Base-by-base conservation (phyloP, 1,139 yeast species). In the Diutina sp. region DNA sequence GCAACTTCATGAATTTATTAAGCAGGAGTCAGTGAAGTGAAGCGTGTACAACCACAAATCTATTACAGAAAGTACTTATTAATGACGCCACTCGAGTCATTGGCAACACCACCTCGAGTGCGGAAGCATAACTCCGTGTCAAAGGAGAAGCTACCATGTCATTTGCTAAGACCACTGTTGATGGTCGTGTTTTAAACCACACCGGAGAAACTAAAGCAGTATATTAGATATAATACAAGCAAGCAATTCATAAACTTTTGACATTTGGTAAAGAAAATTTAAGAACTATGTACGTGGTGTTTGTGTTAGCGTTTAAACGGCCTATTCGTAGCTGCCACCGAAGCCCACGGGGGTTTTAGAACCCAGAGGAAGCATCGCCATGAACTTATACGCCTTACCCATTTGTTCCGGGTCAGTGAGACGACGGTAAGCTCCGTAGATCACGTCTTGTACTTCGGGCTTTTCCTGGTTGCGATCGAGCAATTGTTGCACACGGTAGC, bases 371-470 rank as follows among this genome's bases (percentile, higher is more conserved):
- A 83, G 66, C 56, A 87, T 65, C 11, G 86, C 85, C 72, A 88
- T 68, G 55, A 87, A 85, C 66, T 89, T 89, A 68, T 88, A 89
- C 7, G 84, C 72, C 62, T 79, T 80, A 2, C 96, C 96, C 96
- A 89, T 89, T 4, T 82, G 78, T 41, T 79, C 77, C 1, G 78
- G 79, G 50, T 80, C 80, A 1, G 87, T 85, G 53, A 89, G 72
- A 60, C 96, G 75, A 51, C 74, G 69, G 65, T 87, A 88, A 0
- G 89, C 80, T 21, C 76, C 71, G 56, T 78, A 78, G 12, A 89
- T 75, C n/a, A 50, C 44, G 6, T 50, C 44, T 16, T 50, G 53
- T 8, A 50, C 53, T 16, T 50, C 53, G 53, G 53, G 53, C 57
- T 72, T 72, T 48, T 79, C 78, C 61, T 60, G 58, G 57, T 60